Evolutionary conservation across 75 land plant genomes (phyloP), one percentile per base, ranked within the genome.

Genomic region (Picea sitchensis): DNA sequence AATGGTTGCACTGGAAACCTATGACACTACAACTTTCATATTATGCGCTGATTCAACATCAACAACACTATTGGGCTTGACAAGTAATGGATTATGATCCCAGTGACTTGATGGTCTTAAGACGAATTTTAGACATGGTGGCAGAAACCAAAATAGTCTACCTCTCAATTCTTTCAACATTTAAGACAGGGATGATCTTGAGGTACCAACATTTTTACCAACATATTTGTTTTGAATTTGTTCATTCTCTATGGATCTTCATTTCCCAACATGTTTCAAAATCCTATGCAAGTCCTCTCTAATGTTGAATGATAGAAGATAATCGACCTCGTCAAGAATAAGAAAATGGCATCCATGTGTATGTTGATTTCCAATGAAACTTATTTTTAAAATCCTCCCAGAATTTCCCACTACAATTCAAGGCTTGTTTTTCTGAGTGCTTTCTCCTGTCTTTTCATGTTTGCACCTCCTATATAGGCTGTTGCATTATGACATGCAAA

Each of bases 381-480:
- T 94, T 18, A 96, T 89, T 79, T 94, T 95, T 23, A 97, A 93
- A 47, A 96, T 92, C 21, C 99, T 86, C n/a, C 99, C 95, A 51
- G 99, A 97, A 56, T 96, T 96, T 18, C 99, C 99, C 41, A 96
- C 93, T 59, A 96, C 89, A 77, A 96, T 96, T 36, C 83, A 36
- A 13, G 99, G 99, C 79, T 92, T 94, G 80, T 94, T 96, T 79
- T 87, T 90, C 87, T 82, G 92, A n/a, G 77, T 54, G 93, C 97
- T 63, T 96, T 97, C 75, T 92, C 99, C 79, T 96, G 95, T 81
- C 97, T 88, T 38, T 88, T 78, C 51, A 87, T 76, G 78, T 92
- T 94, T 65, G 99, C 97, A 83, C 95, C 97, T 1, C 97, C 99
- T 0, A 94, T 0, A 94, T 94, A 79, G 94, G 90, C 83, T 96